These are phyloP conservation scores for Phaeotremella fagi DNA, from an alignment of 768 basidiomycete species.

Conservation along the genomic window DNA sequence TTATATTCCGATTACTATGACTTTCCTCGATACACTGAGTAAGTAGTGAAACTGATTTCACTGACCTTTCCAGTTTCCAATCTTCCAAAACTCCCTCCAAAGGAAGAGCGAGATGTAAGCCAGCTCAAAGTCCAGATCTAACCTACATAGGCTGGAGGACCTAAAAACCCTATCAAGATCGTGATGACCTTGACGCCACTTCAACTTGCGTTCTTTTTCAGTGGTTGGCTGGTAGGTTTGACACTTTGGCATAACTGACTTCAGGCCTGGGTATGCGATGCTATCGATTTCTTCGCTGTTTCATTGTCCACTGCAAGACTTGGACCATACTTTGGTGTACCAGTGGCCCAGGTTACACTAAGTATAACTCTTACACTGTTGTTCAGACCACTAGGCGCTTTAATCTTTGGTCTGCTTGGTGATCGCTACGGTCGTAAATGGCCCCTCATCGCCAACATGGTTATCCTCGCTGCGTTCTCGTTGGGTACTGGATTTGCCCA, in stretches of 20 bases:
- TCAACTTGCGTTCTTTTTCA: constrained; percentile 11
- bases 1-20: no score
- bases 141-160: not conserved
- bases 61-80: not conserved
- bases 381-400: constrained; percentile 61
- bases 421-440: constrained; percentile 84
- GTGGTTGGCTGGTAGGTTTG: constrained; percentile 10
- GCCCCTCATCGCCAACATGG: constrained; percentile 52
- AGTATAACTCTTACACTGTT: constrained; percentile 79
- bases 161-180: constrained; percentile 10
- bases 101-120: not conserved
- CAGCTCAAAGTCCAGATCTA: not conserved
- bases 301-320: constrained; percentile 10
- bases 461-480: constrained; percentile 53
- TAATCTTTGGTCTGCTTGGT: constrained; percentile 66
- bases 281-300: constrained; percentile 22
- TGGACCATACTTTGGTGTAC: constrained; percentile 8
- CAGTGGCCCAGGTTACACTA: constrained; percentile 9
- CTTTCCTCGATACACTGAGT: no score
- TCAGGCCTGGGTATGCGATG: constrained; percentile 19
- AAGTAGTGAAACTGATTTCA: no score
- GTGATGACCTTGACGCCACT: constrained; percentile 7
- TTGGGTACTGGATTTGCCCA: constrained; percentile 72
- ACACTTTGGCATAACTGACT: not conserved
- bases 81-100: constrained; percentile 1